Base-by-base conservation (phyloP, 2,329 filamentous ascomycete species). In the Epichloe baconii region DNA sequence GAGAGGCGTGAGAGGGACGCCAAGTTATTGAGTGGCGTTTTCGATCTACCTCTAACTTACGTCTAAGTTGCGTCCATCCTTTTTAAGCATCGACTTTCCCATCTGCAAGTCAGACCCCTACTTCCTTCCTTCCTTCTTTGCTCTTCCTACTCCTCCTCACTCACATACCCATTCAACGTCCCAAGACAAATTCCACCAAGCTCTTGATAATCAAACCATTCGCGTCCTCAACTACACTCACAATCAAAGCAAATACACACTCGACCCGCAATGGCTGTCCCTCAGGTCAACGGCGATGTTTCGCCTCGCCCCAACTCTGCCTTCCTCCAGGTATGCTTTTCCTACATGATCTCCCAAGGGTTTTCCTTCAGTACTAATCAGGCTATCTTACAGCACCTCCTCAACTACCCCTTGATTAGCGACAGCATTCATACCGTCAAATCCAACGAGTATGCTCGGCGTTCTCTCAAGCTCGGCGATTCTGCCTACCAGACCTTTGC, bases 401-500 rank as follows among this genome's bases (percentile, higher is more conserved):
- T 82, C 60, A 84, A 83, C 58, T 95, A 95, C 70, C 91, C 91
- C 41, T 70, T 94, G 58, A 79, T 96, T 64, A 80, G 80, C 64
- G 88, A 95, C 68, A 74, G 82, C 62, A 80, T 95, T 68, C 73
- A 79, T 54, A 82, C 80, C 64, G 84, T 94, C 78, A 87, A 89
- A 70, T 74, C 79, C 64, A 88, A 91, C 71, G 83, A 87, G 48
- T 84, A 87, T 64, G 90, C 87, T 64, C 83, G 88, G 67, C 89
- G 84, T 71, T 90, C 88, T 43, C 73, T 96, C 64, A 76, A 85
- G 61, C 70, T 93, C 56, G 79, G 84, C 66, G 79, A 86, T 64
- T 79, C 82, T 54, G 83, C 83, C 61, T 95, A 90, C 75, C 73
- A 81, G 64, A 82, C 78, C 57, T 77, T 95, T 62, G 84, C 85